These are phyloP conservation scores for Penicillium paneum DNA, from an alignment of 2,329 filamentous ascomycete species.

Conservation along the genomic window DNA sequence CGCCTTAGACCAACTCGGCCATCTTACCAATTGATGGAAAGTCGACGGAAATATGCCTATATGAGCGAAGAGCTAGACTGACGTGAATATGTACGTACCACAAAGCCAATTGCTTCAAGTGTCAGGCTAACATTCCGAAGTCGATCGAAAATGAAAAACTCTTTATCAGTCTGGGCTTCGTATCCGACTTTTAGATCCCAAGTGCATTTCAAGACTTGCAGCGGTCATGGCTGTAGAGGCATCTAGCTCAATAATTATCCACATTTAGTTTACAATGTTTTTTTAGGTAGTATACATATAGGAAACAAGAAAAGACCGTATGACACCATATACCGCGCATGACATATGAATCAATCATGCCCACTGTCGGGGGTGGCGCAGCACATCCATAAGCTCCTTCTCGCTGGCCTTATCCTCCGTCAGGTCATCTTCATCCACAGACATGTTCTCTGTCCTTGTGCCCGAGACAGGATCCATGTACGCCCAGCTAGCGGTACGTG, in stretches of 20 bases:
- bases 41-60: background rate
- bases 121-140: background rate
- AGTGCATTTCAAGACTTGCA: background rate
- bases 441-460: conserved; percentile 47
- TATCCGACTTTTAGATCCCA: background rate
- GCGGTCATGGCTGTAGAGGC: background rate
- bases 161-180: background rate
- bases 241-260: background rate
- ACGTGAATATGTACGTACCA: no score
- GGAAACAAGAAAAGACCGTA: background rate
- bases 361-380: conserved; percentile 62
- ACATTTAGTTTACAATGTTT: background rate
- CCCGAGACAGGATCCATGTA: conserved; percentile 74
- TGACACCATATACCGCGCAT: background rate
- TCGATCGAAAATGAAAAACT: background rate
- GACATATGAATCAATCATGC: conserved; percentile 28
- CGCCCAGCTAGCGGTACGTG: conserved; percentile 86
- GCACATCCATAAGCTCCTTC: conserved; percentile 71
- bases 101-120: no score
- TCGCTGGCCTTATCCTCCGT: conserved; percentile 52
- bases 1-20: conserved; percentile 39
- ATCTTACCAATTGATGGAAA: conserved; percentile 26
- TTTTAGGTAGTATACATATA: conserved; percentile 1
- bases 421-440: conserved; percentile 41
- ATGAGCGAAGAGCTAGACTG: background rate